Evolutionary conservation across 1,284 basidiomycete genomes (phyloP).

Genomic region (Malassezia caprae): DNA sequence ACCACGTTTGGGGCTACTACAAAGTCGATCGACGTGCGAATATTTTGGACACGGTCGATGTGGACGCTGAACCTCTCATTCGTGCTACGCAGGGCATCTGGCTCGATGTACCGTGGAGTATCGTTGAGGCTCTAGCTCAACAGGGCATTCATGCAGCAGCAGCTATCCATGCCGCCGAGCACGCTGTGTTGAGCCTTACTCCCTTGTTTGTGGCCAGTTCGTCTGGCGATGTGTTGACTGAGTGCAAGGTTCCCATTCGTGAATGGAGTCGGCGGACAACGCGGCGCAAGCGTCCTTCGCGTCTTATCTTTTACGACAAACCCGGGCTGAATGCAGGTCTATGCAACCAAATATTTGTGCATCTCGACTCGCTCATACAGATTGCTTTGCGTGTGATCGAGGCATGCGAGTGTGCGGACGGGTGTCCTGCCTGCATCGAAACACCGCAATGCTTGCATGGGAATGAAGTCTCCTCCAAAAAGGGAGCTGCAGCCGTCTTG

Average conservation of each 20-base stretch:
- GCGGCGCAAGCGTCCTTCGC: constrained; percentile 65
- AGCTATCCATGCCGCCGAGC: constrained; percentile 73
- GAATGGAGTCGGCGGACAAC: constrained; percentile 60
- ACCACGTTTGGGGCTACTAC: constrained; percentile 60
- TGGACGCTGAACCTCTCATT: constrained; percentile 70
- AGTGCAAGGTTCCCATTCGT: constrained; percentile 68
- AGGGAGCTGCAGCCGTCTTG: constrained; percentile 40
- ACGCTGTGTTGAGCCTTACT: constrained; percentile 64
- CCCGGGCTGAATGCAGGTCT: constrained; percentile 63
- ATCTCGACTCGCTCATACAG: constrained; percentile 59
- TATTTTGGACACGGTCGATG: constrained; percentile 68
- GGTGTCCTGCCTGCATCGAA: constrained; percentile 63
- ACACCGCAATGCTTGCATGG: constrained; percentile 28
- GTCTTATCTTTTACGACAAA: constrained; percentile 72
- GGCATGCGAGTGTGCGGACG: constrained; percentile 60
- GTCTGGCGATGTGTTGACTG: constrained; percentile 63
- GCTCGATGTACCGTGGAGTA: constrained; percentile 66
- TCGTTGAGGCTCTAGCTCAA: constrained; percentile 53
- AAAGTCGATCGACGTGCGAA: constrained; percentile 48
- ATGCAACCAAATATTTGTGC: constrained; percentile 70
- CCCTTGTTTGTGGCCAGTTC: constrained; percentile 60
- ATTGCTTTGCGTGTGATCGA: constrained; percentile 61
- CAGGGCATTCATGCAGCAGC: constrained; percentile 61
- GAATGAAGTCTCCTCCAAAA: constrained; percentile 40
- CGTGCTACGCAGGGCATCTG: constrained; percentile 69